These are phyloP conservation scores for Daedalea quercina DNA, from an alignment of 768 basidiomycete genomes.

Conservation along the genomic window DNA sequence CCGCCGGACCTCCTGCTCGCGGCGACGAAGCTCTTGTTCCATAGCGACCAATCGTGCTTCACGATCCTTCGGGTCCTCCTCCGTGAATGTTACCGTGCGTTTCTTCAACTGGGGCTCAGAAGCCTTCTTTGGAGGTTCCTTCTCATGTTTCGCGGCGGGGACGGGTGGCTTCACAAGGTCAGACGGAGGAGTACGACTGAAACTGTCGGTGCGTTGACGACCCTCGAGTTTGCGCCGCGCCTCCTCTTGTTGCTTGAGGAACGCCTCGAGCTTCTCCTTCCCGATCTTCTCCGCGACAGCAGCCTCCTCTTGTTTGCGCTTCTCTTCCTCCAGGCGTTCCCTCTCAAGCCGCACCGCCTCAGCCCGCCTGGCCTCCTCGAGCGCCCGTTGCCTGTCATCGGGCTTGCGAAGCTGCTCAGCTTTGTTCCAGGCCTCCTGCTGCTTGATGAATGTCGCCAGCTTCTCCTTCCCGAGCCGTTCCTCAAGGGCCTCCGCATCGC, in stretches of 20 bases:
- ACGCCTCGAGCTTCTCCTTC: background rate
- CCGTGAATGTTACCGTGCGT: background rate
- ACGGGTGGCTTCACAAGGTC: background rate
- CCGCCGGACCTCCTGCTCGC: background rate
- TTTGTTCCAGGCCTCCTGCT: conserved; percentile 13
- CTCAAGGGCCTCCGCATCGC: conserved; percentile 2
- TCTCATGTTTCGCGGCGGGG: background rate
- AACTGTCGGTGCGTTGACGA: conserved; percentile 1
- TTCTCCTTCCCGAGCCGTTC: background rate
- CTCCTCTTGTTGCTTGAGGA: conserved; percentile 1
- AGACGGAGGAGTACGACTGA: background rate
- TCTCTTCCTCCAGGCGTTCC: conserved; percentile 12
- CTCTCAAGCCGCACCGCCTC: conserved; percentile 26
- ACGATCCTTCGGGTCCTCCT: too few relatives aligned
- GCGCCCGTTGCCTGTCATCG: conserved; percentile 26
- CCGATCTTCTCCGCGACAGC: background rate
- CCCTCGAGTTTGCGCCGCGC: background rate
- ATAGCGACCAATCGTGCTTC: too few relatives aligned
- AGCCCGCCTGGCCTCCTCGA: conserved; percentile 25
- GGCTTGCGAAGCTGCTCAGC: conserved; percentile 15
- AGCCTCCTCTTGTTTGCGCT: background rate
- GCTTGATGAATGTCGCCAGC: background rate
- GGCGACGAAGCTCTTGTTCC: background rate
- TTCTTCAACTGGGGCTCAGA: background rate
- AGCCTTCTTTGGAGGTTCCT: background rate